These are phyloP conservation scores for Gyrodon lividus DNA, from an alignment of 768 basidiomycete genomes.

Conservation along the genomic window DNA sequence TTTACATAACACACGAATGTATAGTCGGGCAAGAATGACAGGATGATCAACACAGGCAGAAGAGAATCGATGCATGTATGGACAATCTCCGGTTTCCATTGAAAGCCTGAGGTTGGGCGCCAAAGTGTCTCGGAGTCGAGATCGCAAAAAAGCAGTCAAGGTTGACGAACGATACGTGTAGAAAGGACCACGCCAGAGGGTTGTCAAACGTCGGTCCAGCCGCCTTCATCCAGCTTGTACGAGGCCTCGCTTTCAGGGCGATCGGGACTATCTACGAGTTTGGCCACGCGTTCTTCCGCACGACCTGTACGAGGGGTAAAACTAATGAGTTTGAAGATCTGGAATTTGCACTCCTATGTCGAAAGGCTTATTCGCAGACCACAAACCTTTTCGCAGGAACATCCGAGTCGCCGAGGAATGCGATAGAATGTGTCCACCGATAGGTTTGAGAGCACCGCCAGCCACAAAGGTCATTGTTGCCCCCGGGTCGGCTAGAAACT, in stretches of 20 bases:
- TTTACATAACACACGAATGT: too few relatives aligned
- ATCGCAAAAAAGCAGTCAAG: neutral
- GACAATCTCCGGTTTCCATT: too few relatives aligned
- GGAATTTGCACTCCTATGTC: neutral
- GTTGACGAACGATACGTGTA: neutral
- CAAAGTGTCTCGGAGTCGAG: neutral
- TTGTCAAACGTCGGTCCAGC: slow-evolving; percentile 78
- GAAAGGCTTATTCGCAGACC: neutral
- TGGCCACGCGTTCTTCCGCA: slow-evolving; percentile 88
- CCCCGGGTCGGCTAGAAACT: slow-evolving; percentile 78
- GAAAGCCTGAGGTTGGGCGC: neutral
- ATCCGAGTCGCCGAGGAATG: slow-evolving; percentile 86
- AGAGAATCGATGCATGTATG: neutral
- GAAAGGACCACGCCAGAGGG: neutral
- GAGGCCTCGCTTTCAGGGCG: slow-evolving; percentile 89
- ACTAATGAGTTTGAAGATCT: neutral
- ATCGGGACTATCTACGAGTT: slow-evolving; percentile 87
- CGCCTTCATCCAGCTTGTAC: slow-evolving; percentile 88
- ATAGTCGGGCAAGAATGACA: neutral
- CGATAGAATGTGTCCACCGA: slow-evolving; percentile 86
- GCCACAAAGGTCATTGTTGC: slow-evolving; percentile 95
- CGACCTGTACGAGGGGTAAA: slow-evolving; percentile 52
- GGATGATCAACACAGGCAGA: neutral
- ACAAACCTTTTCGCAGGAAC: slow-evolving; percentile 81
- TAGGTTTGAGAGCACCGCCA: slow-evolving; percentile 88